Evolutionary conservation across 192 early-diverging fungal species (phyloP).

Genomic region (Phycomyces nitens): DNA sequence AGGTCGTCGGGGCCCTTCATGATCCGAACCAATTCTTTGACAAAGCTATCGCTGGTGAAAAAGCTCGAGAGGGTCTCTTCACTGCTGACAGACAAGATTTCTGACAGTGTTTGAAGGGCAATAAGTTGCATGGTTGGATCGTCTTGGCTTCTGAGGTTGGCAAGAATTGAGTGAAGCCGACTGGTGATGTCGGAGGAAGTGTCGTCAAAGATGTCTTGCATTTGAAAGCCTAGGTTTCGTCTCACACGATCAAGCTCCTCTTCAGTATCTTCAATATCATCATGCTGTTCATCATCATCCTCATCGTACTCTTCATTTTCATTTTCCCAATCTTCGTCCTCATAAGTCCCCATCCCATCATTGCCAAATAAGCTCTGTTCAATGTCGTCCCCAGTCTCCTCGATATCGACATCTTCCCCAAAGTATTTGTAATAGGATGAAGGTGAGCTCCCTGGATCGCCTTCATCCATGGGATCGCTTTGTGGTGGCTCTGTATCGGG

Average conservation of each 20-base stretch:
- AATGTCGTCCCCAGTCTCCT: not conserved
- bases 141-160: slow-evolving; percentile 50
- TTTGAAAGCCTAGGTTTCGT: slow-evolving; percentile 28
- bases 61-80: slow-evolving; percentile 61
- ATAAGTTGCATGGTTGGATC: slow-evolving; percentile 72
- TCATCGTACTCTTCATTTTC: slow-evolving; percentile 33
- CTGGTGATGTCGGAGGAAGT: slow-evolving; percentile 37
- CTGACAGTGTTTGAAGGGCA: slow-evolving; percentile 82
- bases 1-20: slow-evolving; percentile 47
- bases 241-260: slow-evolving; percentile 24
- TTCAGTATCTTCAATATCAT: slow-evolving; percentile 22
- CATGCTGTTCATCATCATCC: slow-evolving; percentile 17
- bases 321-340: slow-evolving; percentile 18
- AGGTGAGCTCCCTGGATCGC: not conserved
- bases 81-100: slow-evolving; percentile 73
- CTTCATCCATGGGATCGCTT: not conserved
- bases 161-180: slow-evolving; percentile 57
- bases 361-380: not conserved
- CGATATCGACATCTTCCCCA: not conserved
- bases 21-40: slow-evolving; percentile 63
- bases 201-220: slow-evolving; percentile 35
- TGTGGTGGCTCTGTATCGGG: not conserved
- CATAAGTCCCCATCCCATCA: not conserved
- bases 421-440: not conserved
- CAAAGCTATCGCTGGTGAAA: slow-evolving; percentile 64